These are phyloP conservation scores for Mycena haematopus DNA, from an alignment of 768 basidiomycete genomes.

Conservation along the genomic window DNA sequence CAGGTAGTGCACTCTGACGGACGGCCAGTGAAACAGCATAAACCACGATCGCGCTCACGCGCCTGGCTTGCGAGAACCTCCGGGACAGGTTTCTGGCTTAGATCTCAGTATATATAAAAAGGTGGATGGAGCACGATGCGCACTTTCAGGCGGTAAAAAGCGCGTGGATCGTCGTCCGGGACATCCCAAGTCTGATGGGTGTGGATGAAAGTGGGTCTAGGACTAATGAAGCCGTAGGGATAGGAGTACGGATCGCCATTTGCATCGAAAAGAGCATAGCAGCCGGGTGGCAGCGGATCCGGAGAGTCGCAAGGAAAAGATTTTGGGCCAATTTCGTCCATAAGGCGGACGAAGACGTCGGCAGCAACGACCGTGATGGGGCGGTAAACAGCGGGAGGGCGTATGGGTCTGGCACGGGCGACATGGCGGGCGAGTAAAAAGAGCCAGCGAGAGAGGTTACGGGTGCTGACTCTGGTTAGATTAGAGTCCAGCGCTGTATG, in stretches of 20 bases:
- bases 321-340: constrained; percentile 7
- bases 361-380: constrained; percentile 15
- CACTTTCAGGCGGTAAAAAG: constrained; percentile 15
- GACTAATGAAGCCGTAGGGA: constrained; percentile 1
- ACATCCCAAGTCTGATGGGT: constrained; percentile 6
- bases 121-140: neutral
- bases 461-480: constrained; percentile 8
- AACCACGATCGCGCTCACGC: constrained; percentile 4
- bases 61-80: constrained; percentile 9
- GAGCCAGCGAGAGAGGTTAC: constrained; percentile 22
- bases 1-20: constrained; percentile 16
- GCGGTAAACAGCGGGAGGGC: constrained; percentile 20
- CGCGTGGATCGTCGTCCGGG: constrained; percentile 6
- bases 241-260: constrained; percentile 8
- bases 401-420: constrained; percentile 1
- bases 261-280: constrained; percentile 16
- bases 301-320: constrained; percentile 13
- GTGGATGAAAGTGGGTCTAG: neutral
- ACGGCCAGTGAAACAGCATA: constrained; percentile 20
- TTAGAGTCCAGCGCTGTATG: constrained; percentile 14
- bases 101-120: neutral
- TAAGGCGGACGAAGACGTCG: constrained; percentile 10
- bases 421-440: constrained; percentile 10
- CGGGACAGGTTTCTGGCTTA: constrained; percentile 13
- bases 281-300: constrained; percentile 14